phyloP scores from a whole-genome alignment of 2,329 filamentous ascomycete genomes.

The Calonectria montana region DNA sequence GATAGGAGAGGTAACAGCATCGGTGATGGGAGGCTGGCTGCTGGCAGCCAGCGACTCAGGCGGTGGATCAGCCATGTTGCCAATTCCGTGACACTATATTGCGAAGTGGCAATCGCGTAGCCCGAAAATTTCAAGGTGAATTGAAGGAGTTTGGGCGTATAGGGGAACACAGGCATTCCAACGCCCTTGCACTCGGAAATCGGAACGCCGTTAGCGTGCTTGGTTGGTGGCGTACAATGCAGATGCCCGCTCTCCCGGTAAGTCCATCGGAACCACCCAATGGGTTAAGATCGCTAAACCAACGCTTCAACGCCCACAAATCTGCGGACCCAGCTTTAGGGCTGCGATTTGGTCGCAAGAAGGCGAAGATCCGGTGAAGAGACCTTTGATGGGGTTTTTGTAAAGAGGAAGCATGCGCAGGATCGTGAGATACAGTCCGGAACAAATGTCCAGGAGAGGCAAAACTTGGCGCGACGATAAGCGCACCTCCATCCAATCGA shows the following conservation, averaged over 20 bases:
- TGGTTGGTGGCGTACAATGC: neutral
- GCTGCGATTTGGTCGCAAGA: neutral
- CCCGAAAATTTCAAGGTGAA: neutral
- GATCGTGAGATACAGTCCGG: neutral
- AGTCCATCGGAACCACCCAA: neutral
- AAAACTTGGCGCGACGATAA: neutral
- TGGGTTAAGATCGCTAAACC: neutral
- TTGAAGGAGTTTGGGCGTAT: neutral
- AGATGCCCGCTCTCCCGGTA: neutral
- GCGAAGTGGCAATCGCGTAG: neutral
- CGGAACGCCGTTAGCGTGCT: slow-evolving; percentile 1
- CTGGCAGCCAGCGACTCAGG: neutral
- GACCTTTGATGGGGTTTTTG: neutral
- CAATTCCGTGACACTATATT: neutral
- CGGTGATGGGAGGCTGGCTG: neutral
- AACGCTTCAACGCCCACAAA: neutral
- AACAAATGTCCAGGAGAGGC: neutral
- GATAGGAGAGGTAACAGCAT: neutral
- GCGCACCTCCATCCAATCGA: neutral
- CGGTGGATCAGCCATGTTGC: neutral
- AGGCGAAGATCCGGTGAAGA: neutral
- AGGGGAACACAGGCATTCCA: neutral
- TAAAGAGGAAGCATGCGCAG: neutral
- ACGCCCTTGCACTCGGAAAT: neutral
- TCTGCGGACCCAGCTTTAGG: neutral